These are phyloP conservation scores for Leucocoprinus birnbaumii DNA, from an alignment of 768 basidiomycete genomes.

Conservation along the genomic window DNA sequence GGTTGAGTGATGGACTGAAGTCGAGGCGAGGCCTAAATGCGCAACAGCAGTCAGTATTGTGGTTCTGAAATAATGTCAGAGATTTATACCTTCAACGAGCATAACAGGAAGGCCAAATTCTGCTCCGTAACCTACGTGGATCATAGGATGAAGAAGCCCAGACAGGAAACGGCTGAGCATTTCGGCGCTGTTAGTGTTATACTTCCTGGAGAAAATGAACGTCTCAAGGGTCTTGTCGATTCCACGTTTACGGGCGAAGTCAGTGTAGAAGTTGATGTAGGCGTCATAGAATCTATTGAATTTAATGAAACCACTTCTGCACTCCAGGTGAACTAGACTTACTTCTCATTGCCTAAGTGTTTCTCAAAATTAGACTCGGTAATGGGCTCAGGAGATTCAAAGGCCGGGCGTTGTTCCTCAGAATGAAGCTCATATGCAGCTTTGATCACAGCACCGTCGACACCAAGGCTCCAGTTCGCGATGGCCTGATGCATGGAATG, in stretches of 20 bases:
- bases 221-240: slow-evolving; percentile 49
- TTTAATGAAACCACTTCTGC: neutral
- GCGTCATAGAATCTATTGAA: slow-evolving; percentile 50
- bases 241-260: slow-evolving; percentile 38
- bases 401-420: slow-evolving; percentile 31
- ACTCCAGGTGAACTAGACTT: slow-evolving; percentile 12
- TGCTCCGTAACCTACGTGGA: slow-evolving; percentile 59
- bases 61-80: neutral
- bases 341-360: slow-evolving; percentile 59
- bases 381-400: slow-evolving; percentile 43
- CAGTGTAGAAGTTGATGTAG: slow-evolving; percentile 56
- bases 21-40: slow-evolving; percentile 51
- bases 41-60: neutral
- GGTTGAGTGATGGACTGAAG: slow-evolving; percentile 41
- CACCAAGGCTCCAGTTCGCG: slow-evolving; percentile 62
- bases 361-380: slow-evolving; percentile 45
- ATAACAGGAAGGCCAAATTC: slow-evolving; percentile 61
- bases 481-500: slow-evolving; percentile 58
- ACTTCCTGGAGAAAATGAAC: slow-evolving; percentile 53
- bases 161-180: slow-evolving; percentile 58
- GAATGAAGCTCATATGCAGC: slow-evolving; percentile 35
- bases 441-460: slow-evolving; percentile 32
- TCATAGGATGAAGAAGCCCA: slow-evolving; percentile 62
- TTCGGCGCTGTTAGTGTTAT: slow-evolving; percentile 38
- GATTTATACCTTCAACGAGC: slow-evolving; percentile 54